Percentiles rank a stretch among this genome's conserved stretches.
phyloP scores from a whole-genome alignment of 768 basidiomycete species.

The Macrocybe gigantea region DNA sequence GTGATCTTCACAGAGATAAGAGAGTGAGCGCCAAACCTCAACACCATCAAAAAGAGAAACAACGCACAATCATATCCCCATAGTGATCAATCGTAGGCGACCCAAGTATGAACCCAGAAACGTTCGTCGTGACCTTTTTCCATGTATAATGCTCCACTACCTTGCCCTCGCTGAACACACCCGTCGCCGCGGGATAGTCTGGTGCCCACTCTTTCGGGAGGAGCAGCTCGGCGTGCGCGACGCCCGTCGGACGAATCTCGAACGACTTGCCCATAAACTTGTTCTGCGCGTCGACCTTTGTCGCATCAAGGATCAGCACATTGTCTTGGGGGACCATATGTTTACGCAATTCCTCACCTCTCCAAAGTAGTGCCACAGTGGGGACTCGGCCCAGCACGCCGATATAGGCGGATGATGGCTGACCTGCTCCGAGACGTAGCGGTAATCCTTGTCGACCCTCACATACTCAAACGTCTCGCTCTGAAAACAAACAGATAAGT shows the following conservation, averaged over 20 bases:
- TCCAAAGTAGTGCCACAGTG: constrained; percentile 86
- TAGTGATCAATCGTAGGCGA: constrained; percentile 87
- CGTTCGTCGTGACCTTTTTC: constrained; percentile 90
- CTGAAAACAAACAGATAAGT: constrained; percentile 25
- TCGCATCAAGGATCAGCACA: not conserved
- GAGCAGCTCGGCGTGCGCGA: constrained; percentile 82
- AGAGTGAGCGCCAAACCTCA: not conserved
- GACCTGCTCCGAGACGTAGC: constrained; percentile 95
- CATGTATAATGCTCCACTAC: constrained; percentile 90
- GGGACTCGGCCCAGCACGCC: constrained; percentile 92
- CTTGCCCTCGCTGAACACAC: constrained; percentile 35
- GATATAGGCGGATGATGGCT: constrained; percentile 97
- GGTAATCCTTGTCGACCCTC: constrained; percentile 78
- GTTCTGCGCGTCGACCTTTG: constrained; percentile 90
- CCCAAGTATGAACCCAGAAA: constrained; percentile 92
- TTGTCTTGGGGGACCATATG: too few species aligned
- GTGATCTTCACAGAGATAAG: constrained; percentile 29
- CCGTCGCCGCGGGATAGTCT: constrained; percentile 54
- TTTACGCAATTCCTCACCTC: constrained; percentile 38
- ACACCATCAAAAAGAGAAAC: not conserved
- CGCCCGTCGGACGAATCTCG: constrained; percentile 93
- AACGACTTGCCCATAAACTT: constrained; percentile 96
- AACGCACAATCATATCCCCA: constrained; percentile 86
- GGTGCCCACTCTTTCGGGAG: constrained; percentile 64
- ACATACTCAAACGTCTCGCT: constrained; percentile 96